phyloP scores from a whole-genome alignment of 2,329 filamentous ascomycete species.

The Diaporthe humulicola region DNA sequence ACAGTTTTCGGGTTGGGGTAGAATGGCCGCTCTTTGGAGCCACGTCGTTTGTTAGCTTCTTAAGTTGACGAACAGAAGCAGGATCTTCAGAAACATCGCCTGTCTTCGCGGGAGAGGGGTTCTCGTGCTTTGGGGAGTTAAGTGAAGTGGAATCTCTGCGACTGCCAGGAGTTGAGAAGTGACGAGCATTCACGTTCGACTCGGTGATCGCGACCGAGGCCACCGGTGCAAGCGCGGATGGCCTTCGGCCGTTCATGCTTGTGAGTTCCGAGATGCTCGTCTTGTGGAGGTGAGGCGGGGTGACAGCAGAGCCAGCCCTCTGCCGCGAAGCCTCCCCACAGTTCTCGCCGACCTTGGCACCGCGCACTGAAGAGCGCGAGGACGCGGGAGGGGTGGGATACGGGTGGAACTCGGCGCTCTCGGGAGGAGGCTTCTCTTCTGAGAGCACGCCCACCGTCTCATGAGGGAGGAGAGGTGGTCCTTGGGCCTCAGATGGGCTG shows the following conservation, averaged over 20 bases:
- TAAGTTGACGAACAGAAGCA: slow-evolving; percentile 77
- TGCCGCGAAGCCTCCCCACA: slow-evolving; percentile 53
- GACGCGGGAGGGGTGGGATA: slow-evolving; percentile 73
- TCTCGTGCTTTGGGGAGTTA: slow-evolving; percentile 62
- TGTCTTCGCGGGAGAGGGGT: slow-evolving; percentile 52
- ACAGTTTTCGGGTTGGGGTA: slow-evolving; percentile 90
- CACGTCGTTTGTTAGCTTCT: slow-evolving; percentile 89
- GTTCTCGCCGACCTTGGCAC: slow-evolving; percentile 56
- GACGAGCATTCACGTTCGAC: slow-evolving; percentile 73
- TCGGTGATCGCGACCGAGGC: slow-evolving; percentile 72
- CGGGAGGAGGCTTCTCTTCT: slow-evolving; percentile 48
- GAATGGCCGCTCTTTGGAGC: slow-evolving; percentile 91
- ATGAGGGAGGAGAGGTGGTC: slow-evolving; percentile 54
- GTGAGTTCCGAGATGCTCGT: slow-evolving; percentile 60
- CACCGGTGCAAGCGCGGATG: slow-evolving; percentile 68
- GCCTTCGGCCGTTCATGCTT: slow-evolving; percentile 57
- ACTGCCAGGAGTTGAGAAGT: slow-evolving; percentile 77
- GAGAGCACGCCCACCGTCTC: slow-evolving; percentile 51
- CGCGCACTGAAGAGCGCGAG: slow-evolving; percentile 59
- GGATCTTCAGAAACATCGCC: slow-evolving; percentile 63
- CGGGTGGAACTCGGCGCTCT: slow-evolving; percentile 53
- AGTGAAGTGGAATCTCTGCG: slow-evolving; percentile 64
- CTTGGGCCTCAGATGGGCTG: slow-evolving; percentile 43
- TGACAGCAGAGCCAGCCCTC: slow-evolving; percentile 50
- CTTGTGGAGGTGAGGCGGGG: slow-evolving; percentile 54